Evolutionary conservation across 2,329 filamentous ascomycete species (phyloP).

Genomic region (Arthroderma sp.): DNA sequence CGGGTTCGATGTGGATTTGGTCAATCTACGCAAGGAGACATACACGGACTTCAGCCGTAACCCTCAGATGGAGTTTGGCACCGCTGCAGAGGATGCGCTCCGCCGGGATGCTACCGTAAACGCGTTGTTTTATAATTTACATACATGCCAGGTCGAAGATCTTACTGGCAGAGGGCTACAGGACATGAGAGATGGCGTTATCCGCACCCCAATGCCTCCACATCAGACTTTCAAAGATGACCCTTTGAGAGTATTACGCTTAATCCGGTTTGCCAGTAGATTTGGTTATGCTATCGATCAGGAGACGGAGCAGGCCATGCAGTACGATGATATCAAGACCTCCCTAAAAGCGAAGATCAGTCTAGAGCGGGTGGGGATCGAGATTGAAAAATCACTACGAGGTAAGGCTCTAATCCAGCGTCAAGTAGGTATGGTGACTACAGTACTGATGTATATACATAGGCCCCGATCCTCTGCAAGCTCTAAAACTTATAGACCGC

Average conservation of each 20-base stretch:
- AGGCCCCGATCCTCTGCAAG: constrained; percentile 27
- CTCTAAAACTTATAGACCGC: constrained; percentile 27
- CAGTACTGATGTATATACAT: neutral
- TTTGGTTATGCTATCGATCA: constrained; percentile 66
- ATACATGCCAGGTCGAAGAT: constrained; percentile 68
- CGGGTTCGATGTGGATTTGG: constrained; percentile 80
- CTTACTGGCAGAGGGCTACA: constrained; percentile 60
- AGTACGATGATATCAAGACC: constrained; percentile 59
- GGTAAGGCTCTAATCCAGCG: constrained; percentile 31
- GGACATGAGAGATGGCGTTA: constrained; percentile 59
- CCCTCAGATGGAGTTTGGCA: constrained; percentile 86
- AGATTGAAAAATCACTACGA: constrained; percentile 83
- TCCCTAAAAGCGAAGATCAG: constrained; percentile 82
- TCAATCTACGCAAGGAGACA: constrained; percentile 84
- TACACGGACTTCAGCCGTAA: constrained; percentile 83
- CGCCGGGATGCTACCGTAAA: constrained; percentile 90
- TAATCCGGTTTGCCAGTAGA: constrained; percentile 82
- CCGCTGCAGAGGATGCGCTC: constrained; percentile 75
- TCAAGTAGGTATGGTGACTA: neutral
- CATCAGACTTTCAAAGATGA: constrained; percentile 91
- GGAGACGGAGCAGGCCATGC: constrained; percentile 60
- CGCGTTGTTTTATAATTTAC: constrained; percentile 88
- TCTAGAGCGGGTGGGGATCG: constrained; percentile 72
- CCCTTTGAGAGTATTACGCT: constrained; percentile 69
- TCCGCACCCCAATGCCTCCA: constrained; percentile 76